These are phyloP conservation scores for Geum urbanum DNA, from an alignment of 306 rosid genomes.

Conservation along the genomic window DNA sequence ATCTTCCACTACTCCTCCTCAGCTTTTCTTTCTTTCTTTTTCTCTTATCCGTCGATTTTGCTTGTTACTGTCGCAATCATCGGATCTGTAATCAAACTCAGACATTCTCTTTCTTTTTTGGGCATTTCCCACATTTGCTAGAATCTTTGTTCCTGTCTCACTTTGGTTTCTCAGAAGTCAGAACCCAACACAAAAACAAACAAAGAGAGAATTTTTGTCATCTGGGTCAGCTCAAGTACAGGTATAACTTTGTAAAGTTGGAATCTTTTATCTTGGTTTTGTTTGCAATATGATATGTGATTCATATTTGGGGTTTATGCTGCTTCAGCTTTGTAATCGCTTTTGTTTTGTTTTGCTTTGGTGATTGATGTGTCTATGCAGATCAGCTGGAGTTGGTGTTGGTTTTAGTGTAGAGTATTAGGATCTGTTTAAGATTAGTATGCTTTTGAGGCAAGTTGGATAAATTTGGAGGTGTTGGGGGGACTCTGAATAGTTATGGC, in stretches of 20 bases:
- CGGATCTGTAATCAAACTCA: constrained; percentile 48
- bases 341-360: constrained; percentile 3
- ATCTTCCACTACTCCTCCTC: not conserved
- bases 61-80: constrained; percentile 44
- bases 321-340: constrained; percentile 17
- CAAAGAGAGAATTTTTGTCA: not conserved
- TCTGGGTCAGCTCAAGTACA: constrained; percentile 7
- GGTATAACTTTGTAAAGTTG: not conserved
- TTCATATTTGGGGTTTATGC: not conserved
- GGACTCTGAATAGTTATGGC: constrained; percentile 47
- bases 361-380: constrained; percentile 31
- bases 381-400: constrained; percentile 27
- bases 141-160: constrained; percentile 40
- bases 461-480: constrained; percentile 29
- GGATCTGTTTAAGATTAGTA: constrained; percentile 25
- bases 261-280: constrained; percentile 8
- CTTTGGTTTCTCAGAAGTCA: constrained; percentile 30
- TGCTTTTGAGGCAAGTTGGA: constrained; percentile 30
- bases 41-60: constrained; percentile 4
- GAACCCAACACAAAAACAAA: not conserved
- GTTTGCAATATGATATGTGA: not conserved
- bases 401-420: not conserved
- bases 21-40: not conserved
- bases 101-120: constrained; percentile 39
- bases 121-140: constrained; percentile 44